These are phyloP conservation scores for Lophiotrema nucula DNA, from an alignment of 495 filamentous ascomycete genomes.

Conservation along the genomic window DNA sequence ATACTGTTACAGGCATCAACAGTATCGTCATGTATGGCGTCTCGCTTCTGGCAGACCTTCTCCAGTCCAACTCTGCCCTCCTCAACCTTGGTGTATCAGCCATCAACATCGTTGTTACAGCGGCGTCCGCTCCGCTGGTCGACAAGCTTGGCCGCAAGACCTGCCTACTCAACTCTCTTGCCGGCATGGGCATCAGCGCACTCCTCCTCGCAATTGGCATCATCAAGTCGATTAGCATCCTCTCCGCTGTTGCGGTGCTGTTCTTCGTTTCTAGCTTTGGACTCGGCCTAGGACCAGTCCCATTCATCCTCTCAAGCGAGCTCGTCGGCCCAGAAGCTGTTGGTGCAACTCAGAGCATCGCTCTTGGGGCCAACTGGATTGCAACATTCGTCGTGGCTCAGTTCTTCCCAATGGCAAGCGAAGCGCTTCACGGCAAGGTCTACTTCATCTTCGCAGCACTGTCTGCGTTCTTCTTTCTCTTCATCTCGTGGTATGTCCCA, in stretches of 20 bases:
- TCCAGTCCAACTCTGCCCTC: conserved; percentile 72
- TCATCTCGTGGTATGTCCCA: conserved; percentile 69
- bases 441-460: conserved; percentile 84
- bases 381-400: conserved; percentile 90
- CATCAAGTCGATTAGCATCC: conserved; percentile 59
- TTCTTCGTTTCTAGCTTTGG: conserved; percentile 87
- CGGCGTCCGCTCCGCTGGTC: conserved; percentile 74
- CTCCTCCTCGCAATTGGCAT: conserved; percentile 76
- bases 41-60: conserved; percentile 70
- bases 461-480: conserved; percentile 61
- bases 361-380: conserved; percentile 81
- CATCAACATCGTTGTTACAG: conserved; percentile 81
- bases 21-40: conserved; percentile 98
- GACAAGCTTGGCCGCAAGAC: conserved; percentile 83
- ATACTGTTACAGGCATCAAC: conserved; percentile 82
- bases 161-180: conserved; percentile 75
- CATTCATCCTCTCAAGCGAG: conserved; percentile 89
- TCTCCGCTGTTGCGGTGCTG: conserved; percentile 77
- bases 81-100: conserved; percentile 82
- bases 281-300: conserved; percentile 87
- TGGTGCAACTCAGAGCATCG: conserved; percentile 82
- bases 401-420: conserved; percentile 86
- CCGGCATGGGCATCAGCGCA: conserved; percentile 77
- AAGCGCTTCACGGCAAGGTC: conserved; percentile 70
- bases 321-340: conserved; percentile 86